Evolutionary conservation across 1,284 basidiomycete species (phyloP).

Genomic region (Tylopilus sp.): DNA sequence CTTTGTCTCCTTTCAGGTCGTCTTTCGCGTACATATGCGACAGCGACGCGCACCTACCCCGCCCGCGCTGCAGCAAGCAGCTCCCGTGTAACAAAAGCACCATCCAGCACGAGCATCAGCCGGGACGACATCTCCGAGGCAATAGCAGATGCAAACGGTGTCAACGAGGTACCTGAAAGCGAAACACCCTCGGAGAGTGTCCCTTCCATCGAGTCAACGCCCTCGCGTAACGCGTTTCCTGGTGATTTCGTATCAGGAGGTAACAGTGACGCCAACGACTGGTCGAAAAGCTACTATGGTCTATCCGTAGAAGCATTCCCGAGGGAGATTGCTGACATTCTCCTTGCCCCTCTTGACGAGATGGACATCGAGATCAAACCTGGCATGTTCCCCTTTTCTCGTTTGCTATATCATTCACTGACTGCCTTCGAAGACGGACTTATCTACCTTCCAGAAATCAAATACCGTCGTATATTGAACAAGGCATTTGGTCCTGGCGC

Average conservation of each 20-base stretch:
- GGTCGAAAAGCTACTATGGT: conserved; percentile 91
- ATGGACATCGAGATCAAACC: conserved; percentile 95
- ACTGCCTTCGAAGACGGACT: conserved; percentile 77
- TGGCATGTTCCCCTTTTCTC: conserved; percentile 58
- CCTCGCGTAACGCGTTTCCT: conserved; percentile 29
- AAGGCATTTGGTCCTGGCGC: conserved; percentile 96
- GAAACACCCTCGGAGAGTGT: conserved; percentile 18
- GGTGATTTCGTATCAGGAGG: conserved; percentile 39
- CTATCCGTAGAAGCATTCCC: conserved; percentile 85
- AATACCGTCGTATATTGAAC: conserved; percentile 96
- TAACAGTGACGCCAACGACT: conserved; percentile 66
- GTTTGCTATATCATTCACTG: neutral
- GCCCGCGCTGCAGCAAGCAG: conserved; percentile 26
- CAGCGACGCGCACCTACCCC: conserved; percentile 36
- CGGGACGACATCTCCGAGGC: conserved; percentile 33
- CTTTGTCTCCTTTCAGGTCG: neutral
- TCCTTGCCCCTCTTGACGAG: conserved; percentile 82
- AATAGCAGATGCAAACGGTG: conserved; percentile 6
- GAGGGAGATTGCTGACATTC: conserved; percentile 77
- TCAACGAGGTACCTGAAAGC: conserved; percentile 14
- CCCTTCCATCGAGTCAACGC: conserved; percentile 18
- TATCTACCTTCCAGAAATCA: conserved; percentile 97
- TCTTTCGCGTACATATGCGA: conserved; percentile 25
- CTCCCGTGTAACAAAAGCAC: conserved; percentile 34
- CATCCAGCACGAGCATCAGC: conserved; percentile 38